Evolutionary conservation across 441 rosid species (phyloP).

Genomic region (Gossypium aridum): DNA sequence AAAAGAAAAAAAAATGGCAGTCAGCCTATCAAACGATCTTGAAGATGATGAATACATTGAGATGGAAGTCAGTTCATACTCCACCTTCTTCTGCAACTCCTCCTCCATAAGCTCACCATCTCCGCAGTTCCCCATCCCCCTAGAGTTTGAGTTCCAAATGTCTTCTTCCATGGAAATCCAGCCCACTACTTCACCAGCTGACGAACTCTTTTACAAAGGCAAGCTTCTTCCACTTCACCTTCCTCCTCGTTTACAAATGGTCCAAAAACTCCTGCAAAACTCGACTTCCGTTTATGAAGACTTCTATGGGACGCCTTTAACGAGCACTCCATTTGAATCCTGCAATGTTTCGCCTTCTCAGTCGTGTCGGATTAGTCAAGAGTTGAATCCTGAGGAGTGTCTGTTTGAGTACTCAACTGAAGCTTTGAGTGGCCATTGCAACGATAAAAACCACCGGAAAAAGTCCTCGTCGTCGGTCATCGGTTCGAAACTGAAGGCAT

Average conservation of each 20-base stretch:
- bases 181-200: conserved; percentile 58
- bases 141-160: conserved; percentile 74
- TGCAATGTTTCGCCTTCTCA: conserved; percentile 52
- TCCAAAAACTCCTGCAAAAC: conserved; percentile 33
- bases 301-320: conserved; percentile 56
- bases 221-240: conserved; percentile 75
- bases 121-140: conserved; percentile 17
- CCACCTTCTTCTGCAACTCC: conserved; percentile 36
- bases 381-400: conserved; percentile 63
- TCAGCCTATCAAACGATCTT: conserved; percentile 26
- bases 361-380: conserved; percentile 61
- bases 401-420: conserved; percentile 31
- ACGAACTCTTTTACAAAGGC: conserved; percentile 74
- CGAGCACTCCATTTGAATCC: conserved; percentile 72
- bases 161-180: conserved; percentile 35
- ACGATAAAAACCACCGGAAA: conserved; percentile 38
- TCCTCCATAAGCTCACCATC: conserved; percentile 27
- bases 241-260: conserved; percentile 32
- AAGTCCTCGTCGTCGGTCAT: conserved; percentile 19
- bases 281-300: conserved; percentile 31
- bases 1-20: conserved; percentile 25
- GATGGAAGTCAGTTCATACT: conserved; percentile 23
- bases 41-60: conserved; percentile 67
- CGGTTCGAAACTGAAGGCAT: conserved; percentile 61
- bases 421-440: conserved; percentile 16